These are phyloP conservation scores for Hymenoscyphus fructigenus DNA, from an alignment of 2,329 filamentous ascomycete genomes.

Conservation along the genomic window DNA sequence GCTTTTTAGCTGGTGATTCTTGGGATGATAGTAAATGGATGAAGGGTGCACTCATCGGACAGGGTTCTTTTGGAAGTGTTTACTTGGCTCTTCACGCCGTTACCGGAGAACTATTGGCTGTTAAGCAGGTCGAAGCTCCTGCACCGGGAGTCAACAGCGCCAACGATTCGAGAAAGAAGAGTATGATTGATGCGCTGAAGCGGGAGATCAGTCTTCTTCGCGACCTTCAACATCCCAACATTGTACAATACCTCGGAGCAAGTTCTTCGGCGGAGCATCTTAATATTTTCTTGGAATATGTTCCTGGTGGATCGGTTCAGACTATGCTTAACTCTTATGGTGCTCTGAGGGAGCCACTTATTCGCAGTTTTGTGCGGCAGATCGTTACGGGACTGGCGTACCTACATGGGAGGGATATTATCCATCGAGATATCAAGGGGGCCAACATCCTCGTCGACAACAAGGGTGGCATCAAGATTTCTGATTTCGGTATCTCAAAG, in stretches of 20 bases:
- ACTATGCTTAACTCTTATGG: conserved; percentile 99
- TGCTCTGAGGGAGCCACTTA: conserved; percentile 86
- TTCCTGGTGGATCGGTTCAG: conserved; percentile 93
- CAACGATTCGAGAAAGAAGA: conserved; percentile 89
- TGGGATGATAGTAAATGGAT: conserved; percentile 99
- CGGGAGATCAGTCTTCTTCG: conserved; percentile 92
- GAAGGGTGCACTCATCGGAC: conserved; percentile 95
- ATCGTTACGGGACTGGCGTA: conserved; percentile 92
- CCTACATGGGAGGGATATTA: conserved; percentile 91
- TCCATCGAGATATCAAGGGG: conserved; percentile 98
- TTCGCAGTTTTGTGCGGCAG: conserved; percentile 94
- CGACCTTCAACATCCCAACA: conserved; percentile 93
- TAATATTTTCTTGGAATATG: conserved; percentile 99
- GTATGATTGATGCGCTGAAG: conserved; percentile 96
- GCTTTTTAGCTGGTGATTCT: conserved; percentile 87
- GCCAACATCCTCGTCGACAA: conserved; percentile 99
- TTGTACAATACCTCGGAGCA: conserved; percentile 96
- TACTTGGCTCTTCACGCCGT: conserved; percentile 94
- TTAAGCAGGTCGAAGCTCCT: conserved; percentile 95
- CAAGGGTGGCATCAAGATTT: conserved; percentile 98
- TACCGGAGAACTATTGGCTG: conserved; percentile 94
- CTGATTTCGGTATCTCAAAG: conserved; percentile 98
- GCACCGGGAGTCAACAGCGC: conserved; percentile 74
- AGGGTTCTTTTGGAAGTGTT: conserved; percentile 94
- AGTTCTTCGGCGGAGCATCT: conserved; percentile 87